These are phyloP conservation scores for Chenopodium quinoa DNA, from an alignment of 148 eudicot species.

Conservation along the genomic window DNA sequence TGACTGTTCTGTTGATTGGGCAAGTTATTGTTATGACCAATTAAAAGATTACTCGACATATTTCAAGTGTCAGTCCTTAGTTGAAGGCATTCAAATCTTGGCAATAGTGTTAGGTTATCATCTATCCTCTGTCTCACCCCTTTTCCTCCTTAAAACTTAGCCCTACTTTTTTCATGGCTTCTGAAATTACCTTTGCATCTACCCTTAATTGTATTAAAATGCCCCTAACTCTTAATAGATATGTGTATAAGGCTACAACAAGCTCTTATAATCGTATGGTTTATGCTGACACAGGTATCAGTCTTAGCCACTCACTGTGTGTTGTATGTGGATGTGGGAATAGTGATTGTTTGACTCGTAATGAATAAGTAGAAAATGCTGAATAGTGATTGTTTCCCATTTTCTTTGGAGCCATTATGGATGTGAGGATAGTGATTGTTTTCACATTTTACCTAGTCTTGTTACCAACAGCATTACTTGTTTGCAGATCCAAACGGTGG, in stretches of 20 bases:
- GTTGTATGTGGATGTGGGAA: too few species aligned
- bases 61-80: not conserved
- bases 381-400: too few species aligned
- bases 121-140: not conserved
- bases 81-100: not conserved
- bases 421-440: not conserved
- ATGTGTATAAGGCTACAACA: not conserved
- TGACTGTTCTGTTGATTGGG: not conserved
- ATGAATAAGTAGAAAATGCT: too few species aligned
- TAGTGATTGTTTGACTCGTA: too few species aligned
- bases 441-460: not conserved
- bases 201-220: too few species aligned
- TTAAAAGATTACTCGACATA: not conserved
- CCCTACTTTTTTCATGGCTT: not conserved
- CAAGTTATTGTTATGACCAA: not conserved
- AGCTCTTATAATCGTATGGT: not conserved
- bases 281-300: not conserved
- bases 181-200: not conserved
- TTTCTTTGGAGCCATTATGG: not conserved
- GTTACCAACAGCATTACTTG: not conserved
- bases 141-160: not conserved
- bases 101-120: not conserved
- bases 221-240: not conserved
- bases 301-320: not conserved
- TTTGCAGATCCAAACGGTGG: slow-evolving; percentile 64